phyloP scores from a whole-genome alignment of 2,329 filamentous ascomycete species.

The Pezicula radicicola region DNA sequence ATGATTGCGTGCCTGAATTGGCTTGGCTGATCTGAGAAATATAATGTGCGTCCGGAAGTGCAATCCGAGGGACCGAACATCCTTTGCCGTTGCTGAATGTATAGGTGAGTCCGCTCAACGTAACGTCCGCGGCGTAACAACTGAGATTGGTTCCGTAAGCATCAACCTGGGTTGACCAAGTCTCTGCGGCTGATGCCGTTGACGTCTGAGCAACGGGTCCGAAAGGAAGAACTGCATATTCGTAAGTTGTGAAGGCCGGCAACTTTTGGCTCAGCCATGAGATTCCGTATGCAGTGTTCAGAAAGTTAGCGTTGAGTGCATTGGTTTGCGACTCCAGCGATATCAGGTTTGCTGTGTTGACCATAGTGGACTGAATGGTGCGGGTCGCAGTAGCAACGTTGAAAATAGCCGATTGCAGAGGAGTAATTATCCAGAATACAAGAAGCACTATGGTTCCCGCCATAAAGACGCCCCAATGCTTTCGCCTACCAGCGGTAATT shows the following conservation, averaged over 20 bases:
- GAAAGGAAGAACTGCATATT: too few species aligned
- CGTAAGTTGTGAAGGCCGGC: too few species aligned
- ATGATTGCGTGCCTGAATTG: background rate
- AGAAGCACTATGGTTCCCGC: conserved; percentile 44
- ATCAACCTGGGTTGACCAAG: too few species aligned
- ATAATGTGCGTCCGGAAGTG: conserved; percentile 1
- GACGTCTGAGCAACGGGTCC: too few species aligned
- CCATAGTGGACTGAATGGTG: conserved; percentile 5
- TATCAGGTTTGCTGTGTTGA: conserved; percentile 21
- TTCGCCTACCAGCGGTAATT: conserved; percentile 32
- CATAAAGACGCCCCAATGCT: conserved; percentile 51
- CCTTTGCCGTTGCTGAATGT: conserved; percentile 35
- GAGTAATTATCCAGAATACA: conserved; percentile 53
- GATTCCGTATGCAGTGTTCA: too few species aligned
- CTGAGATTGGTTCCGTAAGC: too few species aligned
- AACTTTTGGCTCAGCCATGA: too few species aligned
- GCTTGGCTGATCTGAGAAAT: too few species aligned
- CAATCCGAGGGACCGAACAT: conserved; percentile 28
- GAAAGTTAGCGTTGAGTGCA: conserved; percentile 32
- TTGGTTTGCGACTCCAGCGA: conserved; percentile 27
- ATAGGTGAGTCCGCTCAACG: conserved; percentile 2
- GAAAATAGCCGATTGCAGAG: conserved; percentile 53
- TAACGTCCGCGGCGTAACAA: too few species aligned
- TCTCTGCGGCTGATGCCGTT: too few species aligned
- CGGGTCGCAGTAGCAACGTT: conserved; percentile 32